Conservation (phyloP, 352 stramenopile genomes). For the Phytophthora sp. region DNA sequence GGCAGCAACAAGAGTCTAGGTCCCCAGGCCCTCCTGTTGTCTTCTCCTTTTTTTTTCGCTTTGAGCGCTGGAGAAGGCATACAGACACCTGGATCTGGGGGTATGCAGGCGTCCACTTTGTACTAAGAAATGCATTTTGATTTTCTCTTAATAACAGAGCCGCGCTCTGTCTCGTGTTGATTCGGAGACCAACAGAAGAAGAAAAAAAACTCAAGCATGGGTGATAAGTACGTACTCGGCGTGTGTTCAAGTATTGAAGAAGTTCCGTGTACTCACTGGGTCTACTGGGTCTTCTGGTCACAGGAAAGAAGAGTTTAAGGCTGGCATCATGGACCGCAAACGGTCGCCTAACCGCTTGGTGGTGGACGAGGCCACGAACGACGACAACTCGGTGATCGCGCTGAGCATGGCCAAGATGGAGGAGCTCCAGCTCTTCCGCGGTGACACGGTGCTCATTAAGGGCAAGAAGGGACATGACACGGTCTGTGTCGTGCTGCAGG, state of each 20-base stretch:
- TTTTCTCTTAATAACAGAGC: no score
- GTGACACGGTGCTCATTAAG: constrained; percentile 99
- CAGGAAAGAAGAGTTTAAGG: constrained; percentile 86
- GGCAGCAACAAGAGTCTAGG: neutral
- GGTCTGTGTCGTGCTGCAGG: constrained; percentile 97
- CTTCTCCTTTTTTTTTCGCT: constrained; percentile 10
- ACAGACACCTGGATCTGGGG: no score
- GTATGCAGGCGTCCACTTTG: no score
- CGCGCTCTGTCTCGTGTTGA: no score
- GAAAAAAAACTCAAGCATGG: constrained; percentile 23
- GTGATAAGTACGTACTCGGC: constrained; percentile 35
- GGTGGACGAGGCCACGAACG: constrained; percentile 97
- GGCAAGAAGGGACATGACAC: constrained; percentile 99
- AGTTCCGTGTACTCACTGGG: neutral
- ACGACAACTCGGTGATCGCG: constrained; percentile 98
- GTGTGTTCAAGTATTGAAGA: neutral
- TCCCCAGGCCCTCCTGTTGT: neutral
- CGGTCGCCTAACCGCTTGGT: constrained; percentile 98
- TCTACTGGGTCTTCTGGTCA: no score
- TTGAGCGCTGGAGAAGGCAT: no score
- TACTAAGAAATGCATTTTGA: no score
- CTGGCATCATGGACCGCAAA: constrained; percentile 92
- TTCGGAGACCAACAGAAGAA: constrained; percentile 19
- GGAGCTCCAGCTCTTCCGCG: constrained; percentile 98
- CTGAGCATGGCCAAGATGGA: constrained; percentile 97